These are phyloP conservation scores for Pythium volutum DNA, from an alignment of 352 stramenopile genomes.

Conservation along the genomic window DNA sequence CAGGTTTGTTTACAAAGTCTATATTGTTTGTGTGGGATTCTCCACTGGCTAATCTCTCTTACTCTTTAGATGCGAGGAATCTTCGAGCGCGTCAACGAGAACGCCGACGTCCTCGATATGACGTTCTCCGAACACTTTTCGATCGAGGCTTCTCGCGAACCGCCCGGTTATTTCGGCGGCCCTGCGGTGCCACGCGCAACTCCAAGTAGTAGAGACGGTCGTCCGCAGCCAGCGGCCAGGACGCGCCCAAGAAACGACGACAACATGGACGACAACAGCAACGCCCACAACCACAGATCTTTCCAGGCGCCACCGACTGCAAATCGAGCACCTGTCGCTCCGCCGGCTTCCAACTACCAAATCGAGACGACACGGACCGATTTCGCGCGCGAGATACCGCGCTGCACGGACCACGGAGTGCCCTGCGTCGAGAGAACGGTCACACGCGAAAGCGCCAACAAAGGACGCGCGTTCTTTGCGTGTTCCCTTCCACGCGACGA, in stretches of 20 bases:
- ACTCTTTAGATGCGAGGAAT: conserved; percentile 65
- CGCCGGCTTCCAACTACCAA: neutral
- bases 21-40: neutral
- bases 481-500: conserved; percentile 83
- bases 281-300: neutral
- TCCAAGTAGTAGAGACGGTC: neutral
- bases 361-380: neutral
- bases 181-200: neutral
- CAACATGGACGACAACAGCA: conserved; percentile 19
- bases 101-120: conserved; percentile 85
- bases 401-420: conserved; percentile 50
- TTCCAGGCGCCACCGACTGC: neutral
- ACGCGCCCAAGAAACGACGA: conserved; percentile 8
- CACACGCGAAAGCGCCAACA: conserved; percentile 79
- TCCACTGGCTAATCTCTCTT: neutral
- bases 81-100: conserved; percentile 67
- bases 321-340: neutral
- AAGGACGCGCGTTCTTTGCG: conserved; percentile 90
- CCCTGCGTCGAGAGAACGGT: conserved; percentile 54
- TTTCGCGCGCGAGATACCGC: conserved; percentile 21
- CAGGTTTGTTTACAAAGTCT: conserved; percentile 42
- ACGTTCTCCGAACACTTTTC: conserved; percentile 90
- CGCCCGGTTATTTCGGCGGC: conserved; percentile 27
- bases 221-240: neutral
- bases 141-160: conserved; percentile 1